Conservation (phyloP, 441 rosid species). For the Populus tomentosa region DNA sequence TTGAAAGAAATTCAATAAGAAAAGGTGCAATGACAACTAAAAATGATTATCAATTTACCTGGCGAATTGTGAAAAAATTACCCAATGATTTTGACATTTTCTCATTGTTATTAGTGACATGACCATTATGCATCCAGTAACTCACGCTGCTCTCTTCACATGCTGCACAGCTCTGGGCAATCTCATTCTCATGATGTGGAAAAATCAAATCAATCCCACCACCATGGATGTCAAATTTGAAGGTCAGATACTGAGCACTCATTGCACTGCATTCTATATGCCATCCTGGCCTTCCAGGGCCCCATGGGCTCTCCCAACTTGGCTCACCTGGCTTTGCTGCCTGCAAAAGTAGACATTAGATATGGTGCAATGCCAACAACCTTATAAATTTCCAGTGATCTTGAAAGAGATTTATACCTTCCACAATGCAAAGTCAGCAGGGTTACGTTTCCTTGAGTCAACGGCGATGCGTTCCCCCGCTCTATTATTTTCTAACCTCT, state of each 20-base stretch:
- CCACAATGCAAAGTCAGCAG: conserved; percentile 95
- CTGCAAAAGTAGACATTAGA: conserved; percentile 34
- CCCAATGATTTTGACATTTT: conserved; percentile 91
- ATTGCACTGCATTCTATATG: conserved; percentile 99
- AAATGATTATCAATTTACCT: conserved; percentile 34
- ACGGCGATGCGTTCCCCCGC: conserved; percentile 91
- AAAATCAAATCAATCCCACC: conserved; percentile 92
- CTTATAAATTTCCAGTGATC: neutral
- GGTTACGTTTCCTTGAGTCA: conserved; percentile 78
- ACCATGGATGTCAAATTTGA: conserved; percentile 82
- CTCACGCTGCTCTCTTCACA: conserved; percentile 52
- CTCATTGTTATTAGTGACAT: conserved; percentile 74
- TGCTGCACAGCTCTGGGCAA: conserved; percentile 87
- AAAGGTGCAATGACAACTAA: neutral
- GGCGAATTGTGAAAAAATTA: conserved; percentile 74
- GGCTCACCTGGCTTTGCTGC: conserved; percentile 90
- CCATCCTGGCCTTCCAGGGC: conserved; percentile 95
- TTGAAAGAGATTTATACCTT: conserved; percentile 44
- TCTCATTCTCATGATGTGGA: conserved; percentile 96
- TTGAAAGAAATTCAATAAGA: neutral
- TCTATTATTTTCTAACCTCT: conserved; percentile 62
- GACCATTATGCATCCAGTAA: conserved; percentile 96
- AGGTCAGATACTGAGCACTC: conserved; percentile 75
- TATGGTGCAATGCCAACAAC: neutral
- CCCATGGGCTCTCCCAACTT: conserved; percentile 92